Base-by-base conservation (phyloP, 352 stramenopile genomes). In the Blastocystis sp. region DNA sequence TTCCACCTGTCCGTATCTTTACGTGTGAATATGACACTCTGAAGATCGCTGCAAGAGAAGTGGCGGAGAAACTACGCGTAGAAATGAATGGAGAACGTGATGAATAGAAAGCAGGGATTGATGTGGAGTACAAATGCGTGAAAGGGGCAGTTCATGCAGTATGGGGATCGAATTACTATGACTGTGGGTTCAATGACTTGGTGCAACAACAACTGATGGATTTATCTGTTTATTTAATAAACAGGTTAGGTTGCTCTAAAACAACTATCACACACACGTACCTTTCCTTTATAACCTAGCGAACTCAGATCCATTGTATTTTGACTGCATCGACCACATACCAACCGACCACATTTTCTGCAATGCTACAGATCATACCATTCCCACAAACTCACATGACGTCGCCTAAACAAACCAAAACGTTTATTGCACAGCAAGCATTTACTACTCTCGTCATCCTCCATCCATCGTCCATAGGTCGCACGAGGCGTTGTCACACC, bases 141-240 rank as follows among this genome's bases (percentile, higher is more conserved):
- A 84, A 84, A 43, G 47, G 47, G 2, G 73, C 73, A 23, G 54
- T 84, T 26, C 73, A 84, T 43, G 73, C 47, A 8, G 20, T 84
- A 43, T 84, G 73, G 73, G 73, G 73, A 2, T 84, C 73, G 37
- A 64, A 64, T n/a, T 34, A n/a, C 20, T 66, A 84, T 45, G 47
- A 53, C 5, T 47, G 53, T 15, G 73, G 73, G 23, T 68, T 66
- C 23, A 84, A 84, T 26, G 73, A 84, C 47, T 47, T 84, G 73
- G 73, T 84, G 15, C 41, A 66, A 34, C 50, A 84, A 55, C 53
- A 84, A 64, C 55, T 84, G 9, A 23, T 55, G 15, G 2, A 18
- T 9, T 84, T 3, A 11, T 50, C 8, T 84, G 73, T 84, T 84
- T 84, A 1, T 68, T 80, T 45, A 55, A 55, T 39, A 53, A 39